These are phyloP conservation scores for Isatis lusitanica DNA, from an alignment of 441 rosid genomes.

Conservation along the genomic window DNA sequence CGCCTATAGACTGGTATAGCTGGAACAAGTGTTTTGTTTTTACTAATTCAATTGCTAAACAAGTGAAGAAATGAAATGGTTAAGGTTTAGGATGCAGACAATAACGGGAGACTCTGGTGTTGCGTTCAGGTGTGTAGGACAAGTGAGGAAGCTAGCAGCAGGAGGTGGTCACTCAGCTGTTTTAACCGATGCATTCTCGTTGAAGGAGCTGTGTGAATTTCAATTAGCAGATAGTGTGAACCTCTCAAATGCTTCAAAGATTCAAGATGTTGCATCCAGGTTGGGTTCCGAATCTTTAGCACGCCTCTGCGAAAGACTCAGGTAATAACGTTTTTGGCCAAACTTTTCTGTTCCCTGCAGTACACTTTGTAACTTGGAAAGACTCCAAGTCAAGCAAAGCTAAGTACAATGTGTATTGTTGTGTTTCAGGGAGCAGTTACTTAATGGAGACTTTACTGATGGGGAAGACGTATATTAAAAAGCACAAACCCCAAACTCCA, in stretches of 20 bases:
- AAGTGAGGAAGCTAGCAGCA: conserved; percentile 89
- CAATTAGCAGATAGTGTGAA: conserved; percentile 78
- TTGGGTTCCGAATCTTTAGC: conserved; percentile 90
- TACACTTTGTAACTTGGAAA: background rate
- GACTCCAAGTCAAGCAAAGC: conserved; percentile 10
- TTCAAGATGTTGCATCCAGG: conserved; percentile 79
- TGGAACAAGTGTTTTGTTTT: conserved; percentile 6
- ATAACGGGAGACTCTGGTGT: background rate
- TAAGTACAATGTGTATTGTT: conserved; percentile 18
- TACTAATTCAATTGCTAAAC: background rate
- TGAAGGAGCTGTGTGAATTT: conserved; percentile 94
- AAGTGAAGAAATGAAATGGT: background rate
- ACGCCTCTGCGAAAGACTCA: conserved; percentile 84
- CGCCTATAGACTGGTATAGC: conserved; percentile 92
- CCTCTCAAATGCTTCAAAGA: conserved; percentile 63
- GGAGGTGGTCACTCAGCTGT: conserved; percentile 98
- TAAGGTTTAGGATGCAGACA: conserved; percentile 4
- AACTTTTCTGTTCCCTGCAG: background rate
- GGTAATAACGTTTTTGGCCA: conserved; percentile 42
- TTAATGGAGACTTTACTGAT: conserved; percentile 42
- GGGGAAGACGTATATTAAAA: conserved; percentile 40
- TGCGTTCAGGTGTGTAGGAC: conserved; percentile 78
- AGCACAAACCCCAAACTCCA: background rate
- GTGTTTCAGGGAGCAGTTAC: conserved; percentile 66
- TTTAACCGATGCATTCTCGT: conserved; percentile 88